Percentiles rank a stretch among this genome's conserved stretches.
phyloP scores from a whole-genome alignment of 164 flowering plant genomes.

The Hamamelis virginiana region DNA sequence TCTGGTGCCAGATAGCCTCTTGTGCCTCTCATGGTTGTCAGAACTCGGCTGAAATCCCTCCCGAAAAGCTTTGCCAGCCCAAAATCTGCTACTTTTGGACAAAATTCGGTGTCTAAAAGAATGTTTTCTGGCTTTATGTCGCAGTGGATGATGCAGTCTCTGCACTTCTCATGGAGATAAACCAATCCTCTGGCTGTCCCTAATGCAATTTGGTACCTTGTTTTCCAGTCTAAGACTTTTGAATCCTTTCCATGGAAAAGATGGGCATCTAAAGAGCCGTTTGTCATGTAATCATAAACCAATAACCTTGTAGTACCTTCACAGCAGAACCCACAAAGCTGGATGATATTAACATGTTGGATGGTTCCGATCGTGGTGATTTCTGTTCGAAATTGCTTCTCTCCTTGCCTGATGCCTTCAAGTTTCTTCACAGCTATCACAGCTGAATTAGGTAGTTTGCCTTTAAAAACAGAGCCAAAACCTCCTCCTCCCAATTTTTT shows the following conservation, averaged over 20 bases:
- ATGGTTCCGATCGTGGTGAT: conserved; percentile 73
- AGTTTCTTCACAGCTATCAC: conserved; percentile 52
- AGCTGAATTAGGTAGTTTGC: conserved; percentile 37
- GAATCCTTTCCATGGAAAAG: conserved; percentile 25
- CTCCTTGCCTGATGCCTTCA: conserved; percentile 48
- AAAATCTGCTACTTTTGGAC: conserved; percentile 57
- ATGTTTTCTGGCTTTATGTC: conserved; percentile 69
- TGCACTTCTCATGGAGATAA: conserved; percentile 58
- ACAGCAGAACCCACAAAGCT: conserved; percentile 56
- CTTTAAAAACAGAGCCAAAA: conserved; percentile 57
- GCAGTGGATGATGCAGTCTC: conserved; percentile 57
- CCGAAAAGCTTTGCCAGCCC: conserved; percentile 61
- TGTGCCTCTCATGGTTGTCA: conserved; percentile 62
- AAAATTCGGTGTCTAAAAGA: conserved; percentile 37
- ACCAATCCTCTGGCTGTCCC: conserved; percentile 51
- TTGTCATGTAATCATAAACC: conserved; percentile 63
- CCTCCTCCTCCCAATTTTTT: conserved; percentile 60
- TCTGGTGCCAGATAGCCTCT: conserved; percentile 64
- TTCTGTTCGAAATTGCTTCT: conserved; percentile 59
- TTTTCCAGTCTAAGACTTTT: conserved; percentile 35
- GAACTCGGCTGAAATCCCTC: conserved; percentile 49
- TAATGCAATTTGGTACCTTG: conserved; percentile 42
- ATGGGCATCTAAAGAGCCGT: conserved; percentile 39
- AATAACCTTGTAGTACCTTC: conserved; percentile 41
- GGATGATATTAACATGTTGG: conserved; percentile 58